Evolutionary conservation across 768 basidiomycete genomes (phyloP).

Genomic region (Candolleomyces eurysporus): DNA sequence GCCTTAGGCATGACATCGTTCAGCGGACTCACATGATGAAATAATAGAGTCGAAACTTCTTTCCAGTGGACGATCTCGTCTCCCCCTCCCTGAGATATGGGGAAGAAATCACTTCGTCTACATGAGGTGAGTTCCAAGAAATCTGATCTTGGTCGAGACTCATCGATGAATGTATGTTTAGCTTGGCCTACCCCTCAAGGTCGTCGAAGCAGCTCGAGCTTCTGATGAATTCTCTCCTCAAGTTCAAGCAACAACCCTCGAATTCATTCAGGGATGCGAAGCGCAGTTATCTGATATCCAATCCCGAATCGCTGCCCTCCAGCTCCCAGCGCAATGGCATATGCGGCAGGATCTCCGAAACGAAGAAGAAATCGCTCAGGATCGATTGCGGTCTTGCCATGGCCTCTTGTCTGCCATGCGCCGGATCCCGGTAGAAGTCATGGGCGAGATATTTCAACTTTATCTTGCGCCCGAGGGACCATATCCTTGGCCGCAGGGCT

Average conservation of each 20-base stretch:
- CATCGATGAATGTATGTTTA: not conserved
- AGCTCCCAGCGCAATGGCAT: not conserved
- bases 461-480: not conserved
- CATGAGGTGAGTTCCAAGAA: no score
- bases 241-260: no score
- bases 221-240: no score
- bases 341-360: not conserved
- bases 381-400: not conserved
- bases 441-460: not conserved
- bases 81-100: no score
- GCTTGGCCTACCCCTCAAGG: not conserved
- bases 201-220: not conserved
- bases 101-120: no score
- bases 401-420: not conserved
- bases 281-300: not conserved
- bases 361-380: not conserved
- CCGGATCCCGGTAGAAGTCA: not conserved
- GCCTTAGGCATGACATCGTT: no score
- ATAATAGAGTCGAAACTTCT: conserved; percentile 21
- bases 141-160: no score
- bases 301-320: no score
- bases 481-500: no score
- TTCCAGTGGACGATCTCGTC: no score
- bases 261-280: no score
- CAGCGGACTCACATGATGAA: conserved; percentile 25